Evolutionary conservation across 495 filamentous ascomycete species (phyloP), one percentile per base, ranked within the genome.

Genomic region (Annulohypoxylon bovei): DNA sequence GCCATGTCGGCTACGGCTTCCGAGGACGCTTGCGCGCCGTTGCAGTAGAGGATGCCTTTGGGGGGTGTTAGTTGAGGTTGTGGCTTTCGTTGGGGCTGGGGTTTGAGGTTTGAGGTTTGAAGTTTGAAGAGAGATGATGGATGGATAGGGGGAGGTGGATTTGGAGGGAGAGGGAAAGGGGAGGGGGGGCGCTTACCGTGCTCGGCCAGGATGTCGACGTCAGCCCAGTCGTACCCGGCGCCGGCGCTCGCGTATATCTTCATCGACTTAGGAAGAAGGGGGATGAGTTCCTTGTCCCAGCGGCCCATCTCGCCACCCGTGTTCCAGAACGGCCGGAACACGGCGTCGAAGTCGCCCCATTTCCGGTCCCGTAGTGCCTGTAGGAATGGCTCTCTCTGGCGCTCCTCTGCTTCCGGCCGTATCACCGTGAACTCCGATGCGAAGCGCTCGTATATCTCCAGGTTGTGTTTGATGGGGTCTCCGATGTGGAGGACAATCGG

Each of bases 281-380:
- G 28, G 3, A 53, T 33, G 0, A 33, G 49, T 25, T 53, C 25
- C 49, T 50, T 28, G 7, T 53, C 49, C 49, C 49, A 53, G 3
- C 49, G 27, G 2, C 49, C 49, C 49, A 33, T 53, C 28, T 53
- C 49, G 6, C 49, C 28, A 12, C 49, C 49, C n/a, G 49, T 53
- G 16, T 53, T 33, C 49, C 49, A 53, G 12, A 50, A 50, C 12
- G 46, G 49, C 49, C 49, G 28, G 28, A 33, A 53, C 49, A 53
- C 49, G 16, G 49, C 49, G 27, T 53, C 28, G 49, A 53, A 53
- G 49, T 53, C 49, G 14, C 49, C 49, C 49, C 49, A 50, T 33
- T 53, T 53, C 6, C 28, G 28, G 28, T 33, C 49, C 16, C 49
- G 49, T 7, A 53, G 49, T 14, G 28, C 49, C 28, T 30, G 49